phyloP scores from a whole-genome alignment of 2,329 filamentous ascomycete genomes.

The Fusarium floridanum region DNA sequence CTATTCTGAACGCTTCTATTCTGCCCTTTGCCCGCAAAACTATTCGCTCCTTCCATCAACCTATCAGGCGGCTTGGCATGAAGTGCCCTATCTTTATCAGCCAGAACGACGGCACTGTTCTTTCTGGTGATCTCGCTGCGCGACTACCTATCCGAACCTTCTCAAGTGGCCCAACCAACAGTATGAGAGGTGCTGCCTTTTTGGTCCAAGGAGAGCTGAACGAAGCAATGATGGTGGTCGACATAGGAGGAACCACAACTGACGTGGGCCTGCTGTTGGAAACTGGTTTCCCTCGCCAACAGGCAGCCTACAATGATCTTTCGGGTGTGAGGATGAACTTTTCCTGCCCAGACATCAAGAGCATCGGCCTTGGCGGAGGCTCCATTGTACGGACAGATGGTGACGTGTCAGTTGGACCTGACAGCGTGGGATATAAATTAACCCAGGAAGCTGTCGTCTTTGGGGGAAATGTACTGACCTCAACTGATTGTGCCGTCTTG shows the following conservation, averaged over 20 bases:
- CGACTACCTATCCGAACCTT: slow-evolving; percentile 72
- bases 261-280: slow-evolving; percentile 72
- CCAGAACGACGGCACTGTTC: slow-evolving; percentile 73
- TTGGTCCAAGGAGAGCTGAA: slow-evolving; percentile 57
- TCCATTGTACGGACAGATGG: slow-evolving; percentile 63
- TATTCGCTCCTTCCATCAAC: slow-evolving; percentile 66
- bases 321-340: slow-evolving; percentile 74
- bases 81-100: slow-evolving; percentile 70
- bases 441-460: slow-evolving; percentile 67
- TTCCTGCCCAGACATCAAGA: slow-evolving; percentile 68
- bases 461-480: slow-evolving; percentile 67
- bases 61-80: slow-evolving; percentile 63
- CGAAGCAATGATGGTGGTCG: slow-evolving; percentile 69
- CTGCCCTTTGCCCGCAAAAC: slow-evolving; percentile 68
- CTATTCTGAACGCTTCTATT: slow-evolving; percentile 74
- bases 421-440: slow-evolving; percentile 72
- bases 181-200: slow-evolving; percentile 73
- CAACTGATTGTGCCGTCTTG: slow-evolving; percentile 67
- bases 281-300: slow-evolving; percentile 73
- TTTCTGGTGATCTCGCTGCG: slow-evolving; percentile 66
- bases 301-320: slow-evolving; percentile 72
- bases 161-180: slow-evolving; percentile 73
- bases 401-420: slow-evolving; percentile 66
- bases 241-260: slow-evolving; percentile 76
- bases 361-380: slow-evolving; percentile 70